Conservation (phyloP, 2,329 filamentous ascomycete genomes). For the Lanzia echinophila region DNA sequence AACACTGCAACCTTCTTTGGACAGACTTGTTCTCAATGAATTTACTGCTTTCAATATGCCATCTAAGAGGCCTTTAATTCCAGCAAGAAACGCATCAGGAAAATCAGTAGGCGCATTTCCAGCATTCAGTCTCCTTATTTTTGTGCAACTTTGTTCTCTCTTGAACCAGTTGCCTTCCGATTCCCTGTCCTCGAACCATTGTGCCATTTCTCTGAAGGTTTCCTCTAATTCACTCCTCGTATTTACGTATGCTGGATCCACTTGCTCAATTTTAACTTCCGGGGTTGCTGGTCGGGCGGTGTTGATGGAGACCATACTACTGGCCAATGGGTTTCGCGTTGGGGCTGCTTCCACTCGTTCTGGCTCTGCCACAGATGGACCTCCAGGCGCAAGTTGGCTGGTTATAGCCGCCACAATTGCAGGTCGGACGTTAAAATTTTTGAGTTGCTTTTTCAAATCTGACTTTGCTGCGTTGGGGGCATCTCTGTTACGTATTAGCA, state of each 20-base stretch:
- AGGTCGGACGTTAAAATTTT: constrained; percentile 76
- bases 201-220: constrained; percentile 72
- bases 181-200: constrained; percentile 79
- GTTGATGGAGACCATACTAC: constrained; percentile 43
- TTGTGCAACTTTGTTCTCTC: constrained; percentile 73
- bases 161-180: constrained; percentile 86
- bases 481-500: constrained; percentile 41
- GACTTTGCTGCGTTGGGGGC: constrained; percentile 79
- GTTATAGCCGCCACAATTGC: constrained; percentile 79
- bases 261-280: constrained; percentile 58
- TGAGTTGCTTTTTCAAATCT: constrained; percentile 80
- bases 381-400: constrained; percentile 57
- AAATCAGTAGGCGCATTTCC: constrained; percentile 81
- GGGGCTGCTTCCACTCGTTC: constrained; percentile 32
- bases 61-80: constrained; percentile 70
- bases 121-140: constrained; percentile 69
- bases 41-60: constrained; percentile 80
- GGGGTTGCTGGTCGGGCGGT: constrained; percentile 49
- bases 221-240: constrained; percentile 86
- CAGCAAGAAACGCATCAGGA: constrained; percentile 59
- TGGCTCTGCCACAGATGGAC: constrained; percentile 25
- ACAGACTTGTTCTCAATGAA: constrained; percentile 83
- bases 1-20: constrained; percentile 75
- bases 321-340: constrained; percentile 40
- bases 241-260: constrained; percentile 79